A percentile compares a stretch with the other conserved stretches of the same genome.
These are phyloP conservation scores for Beauveria bassiana DNA, from an alignment of 2,329 filamentous ascomycete genomes.

Conservation along the genomic window DNA sequence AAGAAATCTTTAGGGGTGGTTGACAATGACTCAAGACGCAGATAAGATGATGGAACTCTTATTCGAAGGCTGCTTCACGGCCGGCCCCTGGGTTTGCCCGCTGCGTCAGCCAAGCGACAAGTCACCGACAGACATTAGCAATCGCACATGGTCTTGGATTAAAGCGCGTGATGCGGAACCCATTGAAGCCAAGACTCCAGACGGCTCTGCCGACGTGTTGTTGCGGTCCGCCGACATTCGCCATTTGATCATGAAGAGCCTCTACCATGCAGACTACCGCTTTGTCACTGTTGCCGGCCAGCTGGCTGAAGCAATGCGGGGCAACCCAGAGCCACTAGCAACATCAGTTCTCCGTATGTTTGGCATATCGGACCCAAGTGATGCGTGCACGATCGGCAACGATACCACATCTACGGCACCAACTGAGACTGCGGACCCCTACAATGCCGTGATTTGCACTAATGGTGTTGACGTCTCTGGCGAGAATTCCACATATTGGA, in stretches of 20 bases:
- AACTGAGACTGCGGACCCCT: background rate
- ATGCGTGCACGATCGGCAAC: background rate
- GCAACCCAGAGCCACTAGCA: background rate
- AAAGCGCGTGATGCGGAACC: background rate
- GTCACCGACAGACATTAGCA: constrained; percentile 21
- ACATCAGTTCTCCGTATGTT: accelerated
- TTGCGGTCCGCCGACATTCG: background rate
- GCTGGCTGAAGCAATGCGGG: background rate
- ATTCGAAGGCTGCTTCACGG: constrained; percentile 28
- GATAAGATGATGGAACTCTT: constrained; percentile 28
- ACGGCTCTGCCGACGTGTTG: background rate
- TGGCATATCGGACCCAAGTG: background rate
- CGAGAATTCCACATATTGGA: constrained; percentile 19
- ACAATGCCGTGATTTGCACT: constrained; percentile 23
- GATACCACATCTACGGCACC: background rate
- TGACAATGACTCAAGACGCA: constrained; percentile 29
- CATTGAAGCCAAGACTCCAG: background rate
- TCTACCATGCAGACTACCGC: background rate
- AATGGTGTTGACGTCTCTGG: constrained; percentile 24
- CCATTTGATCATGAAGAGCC: background rate
- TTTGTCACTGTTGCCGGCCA: background rate
- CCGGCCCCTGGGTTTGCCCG: constrained; percentile 20
- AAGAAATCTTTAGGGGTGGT: constrained; percentile 24
- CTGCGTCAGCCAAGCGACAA: constrained; percentile 21
- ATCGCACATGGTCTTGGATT: constrained; percentile 25